Base-by-base conservation (phyloP, 805 yeast species). In the Myxozyma monticola region DNA sequence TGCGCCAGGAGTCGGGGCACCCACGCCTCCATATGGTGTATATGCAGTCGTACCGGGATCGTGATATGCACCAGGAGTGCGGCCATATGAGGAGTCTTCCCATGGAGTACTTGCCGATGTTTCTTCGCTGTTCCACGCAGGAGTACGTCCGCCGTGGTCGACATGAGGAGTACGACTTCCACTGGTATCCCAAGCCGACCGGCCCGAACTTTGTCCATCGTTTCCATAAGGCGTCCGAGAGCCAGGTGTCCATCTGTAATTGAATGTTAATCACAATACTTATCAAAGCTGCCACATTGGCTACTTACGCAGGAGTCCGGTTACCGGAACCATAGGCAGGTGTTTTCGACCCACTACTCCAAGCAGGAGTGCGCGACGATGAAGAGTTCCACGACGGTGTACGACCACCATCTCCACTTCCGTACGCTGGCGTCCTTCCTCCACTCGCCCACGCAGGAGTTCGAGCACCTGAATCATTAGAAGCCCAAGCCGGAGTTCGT, bases 301-400 rank as follows among this genome's bases (percentile, higher is more conserved):
- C n/a, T 17, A 33, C 49, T 7, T 46, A 46, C 39, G 58, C 55
- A 10, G 58, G 57, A 9, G 57, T 53, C 30, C 49, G 29, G 14
- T 34, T 25, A 33, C 58, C 45, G 29, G 26, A 44, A 9, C 44
- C 45, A 15, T 76, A 73, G 1, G 79, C 76, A 1, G 79, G 78
- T 1, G 77, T 71, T 39, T 60, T 66, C 20, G 70, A 68, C 4
- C 76, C 76, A 66, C 49, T 17, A 50, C 56, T 40, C 69, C 71
- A 69, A 0, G 73, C 69, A 2, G 78, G 76, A 1, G 77, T 71
- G 38, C 62, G 66, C 28, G 69, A 54, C 52, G 74, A 61, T 61
- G 62, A 65, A 10, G 65, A 48, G 25, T 64, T 63, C 84, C 85
- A 79, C 1, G 81, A 73, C 2, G 84, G 75, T 4, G 79, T 73